Base-by-base conservation (phyloP, 345 rosid genomes). In the Rhizophora apiculata region DNA sequence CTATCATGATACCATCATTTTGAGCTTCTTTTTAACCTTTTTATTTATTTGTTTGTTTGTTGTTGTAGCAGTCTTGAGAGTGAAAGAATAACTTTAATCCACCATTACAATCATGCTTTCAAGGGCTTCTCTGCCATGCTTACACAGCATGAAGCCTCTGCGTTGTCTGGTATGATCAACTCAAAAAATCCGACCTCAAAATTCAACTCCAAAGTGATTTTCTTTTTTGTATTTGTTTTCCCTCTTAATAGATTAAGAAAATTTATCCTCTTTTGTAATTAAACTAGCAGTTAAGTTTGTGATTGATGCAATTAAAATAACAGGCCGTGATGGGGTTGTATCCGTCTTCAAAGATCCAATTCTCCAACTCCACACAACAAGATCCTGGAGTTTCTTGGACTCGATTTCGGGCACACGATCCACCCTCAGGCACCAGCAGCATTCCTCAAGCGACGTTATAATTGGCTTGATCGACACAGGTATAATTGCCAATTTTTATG, bases 91-190 rank as follows among this genome's bases (percentile, higher is more conserved):
- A 62, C 73, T 29, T 58, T 82, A 60, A 72, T 83, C 68, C 89
- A 84, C 73, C 88, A 82, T 69, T 89, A 87, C 63, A 62, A 59
- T 30, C 89, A 87, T 79, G 87, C 91, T 56, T 87, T 91, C 43
- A 85, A 70, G 61, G 96, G 97, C 9, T 91, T 91, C 86, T 89
- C 96, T 36, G 93, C 89, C 70, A 74, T 86, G 87, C 97, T 89
- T 18, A 91, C 90, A 0, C 72, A 80, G 32, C 73, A 70, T 48
- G 93, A 91, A 83, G 96, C 96, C 53, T 85, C 91, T 62, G 49
- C 37, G 9, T 67, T 89, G 65, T 79, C 93, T 67, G 81, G 97
- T 89, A 81, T 39, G 15, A 13, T 43, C 18, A 13, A 43, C 49
- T 43, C 2, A 37, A 37, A 37, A 37, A 8, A 37, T 37, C 43